These are phyloP conservation scores for Pelargonium nanum DNA, from an alignment of 345 rosid genomes.

Conservation along the genomic window DNA sequence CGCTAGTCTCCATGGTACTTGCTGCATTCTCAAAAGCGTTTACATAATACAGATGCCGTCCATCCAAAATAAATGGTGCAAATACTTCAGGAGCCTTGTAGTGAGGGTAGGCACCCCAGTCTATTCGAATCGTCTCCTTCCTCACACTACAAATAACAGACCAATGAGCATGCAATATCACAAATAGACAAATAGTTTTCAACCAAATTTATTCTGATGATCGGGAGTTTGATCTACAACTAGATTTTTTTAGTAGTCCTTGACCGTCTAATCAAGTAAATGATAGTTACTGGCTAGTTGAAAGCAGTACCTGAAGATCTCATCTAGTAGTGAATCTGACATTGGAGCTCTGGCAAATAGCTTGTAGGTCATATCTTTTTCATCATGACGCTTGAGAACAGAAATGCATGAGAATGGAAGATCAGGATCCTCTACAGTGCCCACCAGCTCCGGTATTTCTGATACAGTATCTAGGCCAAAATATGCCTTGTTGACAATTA, in stretches of 20 bases:
- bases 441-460: constrained; percentile 69
- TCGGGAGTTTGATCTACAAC: no score
- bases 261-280: not conserved
- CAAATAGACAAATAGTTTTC: no score
- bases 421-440: constrained; percentile 64
- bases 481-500: constrained; percentile 42
- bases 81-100: constrained; percentile 76
- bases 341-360: constrained; percentile 55
- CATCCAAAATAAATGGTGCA: constrained; percentile 78
- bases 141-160: constrained; percentile 32
- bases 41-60: constrained; percentile 62
- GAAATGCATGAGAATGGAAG: constrained; percentile 83
- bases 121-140: constrained; percentile 51
- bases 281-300: not conserved
- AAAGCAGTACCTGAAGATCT: constrained; percentile 65
- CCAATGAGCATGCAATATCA: no score
- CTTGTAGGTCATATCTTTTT: constrained; percentile 60
- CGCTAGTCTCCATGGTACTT: constrained; percentile 88
- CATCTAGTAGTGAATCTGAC: constrained; percentile 58
- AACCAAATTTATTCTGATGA: no score
- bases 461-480: constrained; percentile 51
- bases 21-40: constrained; percentile 93
- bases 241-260: no score
- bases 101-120: constrained; percentile 98
- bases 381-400: constrained; percentile 43